These are phyloP conservation scores for Tothia fuscella DNA, from an alignment of 2,329 filamentous ascomycete species.

Conservation along the genomic window DNA sequence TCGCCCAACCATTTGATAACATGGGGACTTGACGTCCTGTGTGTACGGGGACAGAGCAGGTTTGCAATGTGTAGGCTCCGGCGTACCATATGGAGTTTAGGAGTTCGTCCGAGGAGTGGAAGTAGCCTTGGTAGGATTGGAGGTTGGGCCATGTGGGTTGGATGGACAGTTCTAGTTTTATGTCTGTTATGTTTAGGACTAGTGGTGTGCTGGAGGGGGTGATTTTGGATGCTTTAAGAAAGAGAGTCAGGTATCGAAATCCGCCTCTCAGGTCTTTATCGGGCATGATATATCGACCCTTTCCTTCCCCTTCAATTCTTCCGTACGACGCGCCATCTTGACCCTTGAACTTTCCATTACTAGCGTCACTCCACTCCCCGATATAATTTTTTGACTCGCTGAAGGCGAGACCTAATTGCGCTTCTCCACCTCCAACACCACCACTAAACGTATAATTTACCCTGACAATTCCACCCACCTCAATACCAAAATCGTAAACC, in stretches of 20 bases:
- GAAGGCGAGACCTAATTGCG: conserved; percentile 27
- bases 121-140: conserved; percentile 28
- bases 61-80: conserved; percentile 42
- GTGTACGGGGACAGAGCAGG: conserved; percentile 27
- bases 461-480: conserved; percentile 45
- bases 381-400: conserved; percentile 32
- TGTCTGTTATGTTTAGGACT: conserved; percentile 26
- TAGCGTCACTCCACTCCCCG: conserved; percentile 32
- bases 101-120: conserved; percentile 22
- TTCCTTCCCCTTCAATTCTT: conserved; percentile 24
- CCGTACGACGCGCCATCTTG: conserved; percentile 35
- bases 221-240: conserved; percentile 24
- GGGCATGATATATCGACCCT: conserved; percentile 32
- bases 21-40: conserved; percentile 26
- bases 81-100: conserved; percentile 36
- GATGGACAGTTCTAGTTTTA: conserved; percentile 34
- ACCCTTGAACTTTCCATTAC: conserved; percentile 27
- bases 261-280: conserved; percentile 36
- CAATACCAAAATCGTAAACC: conserved; percentile 47
- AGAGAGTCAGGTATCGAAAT: conserved; percentile 41
- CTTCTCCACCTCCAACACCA: conserved; percentile 16
- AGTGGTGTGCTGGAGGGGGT: conserved; percentile 19
- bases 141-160: conserved; percentile 38
- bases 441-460: conserved; percentile 37
- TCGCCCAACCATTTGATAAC: conserved; percentile 25